Conservation (phyloP, 768 basidiomycete species). For the Cystoderma amianthinum region DNA sequence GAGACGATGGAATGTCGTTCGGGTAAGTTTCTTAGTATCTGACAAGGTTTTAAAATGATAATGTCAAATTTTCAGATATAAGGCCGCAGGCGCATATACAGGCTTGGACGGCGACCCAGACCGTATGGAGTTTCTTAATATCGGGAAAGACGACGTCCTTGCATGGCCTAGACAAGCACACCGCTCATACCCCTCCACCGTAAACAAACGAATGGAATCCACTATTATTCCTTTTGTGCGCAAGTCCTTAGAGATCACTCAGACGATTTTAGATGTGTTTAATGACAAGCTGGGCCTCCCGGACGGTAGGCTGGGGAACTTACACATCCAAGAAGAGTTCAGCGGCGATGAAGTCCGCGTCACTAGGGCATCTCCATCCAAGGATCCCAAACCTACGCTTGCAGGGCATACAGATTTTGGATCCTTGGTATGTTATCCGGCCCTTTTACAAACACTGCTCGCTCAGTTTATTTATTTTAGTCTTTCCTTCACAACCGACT, state of each 20-base stretch:
- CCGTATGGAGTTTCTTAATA: slow-evolving; percentile 56
- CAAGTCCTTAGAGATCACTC: slow-evolving; percentile 51
- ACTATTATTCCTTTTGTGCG: slow-evolving; percentile 47
- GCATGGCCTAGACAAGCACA: slow-evolving; percentile 47
- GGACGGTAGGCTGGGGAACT: slow-evolving; percentile 30
- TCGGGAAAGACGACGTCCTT: slow-evolving; percentile 63
- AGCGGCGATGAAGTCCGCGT: slow-evolving; percentile 55
- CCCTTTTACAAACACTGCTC: too few species aligned
- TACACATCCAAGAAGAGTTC: slow-evolving; percentile 37
- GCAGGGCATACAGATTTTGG: slow-evolving; percentile 72
- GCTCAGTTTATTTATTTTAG: too few species aligned
- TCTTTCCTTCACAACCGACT: slow-evolving; percentile 66
- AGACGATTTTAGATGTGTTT: slow-evolving; percentile 46
- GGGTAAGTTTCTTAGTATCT: slow-evolving; percentile 22
- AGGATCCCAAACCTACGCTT: slow-evolving; percentile 31
- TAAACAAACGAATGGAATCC: slow-evolving; percentile 40
- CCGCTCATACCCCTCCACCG: slow-evolving; percentile 49
- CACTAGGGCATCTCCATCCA: slow-evolving; percentile 36
- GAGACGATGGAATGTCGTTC: slow-evolving; percentile 32
- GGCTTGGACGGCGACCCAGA: slow-evolving; percentile 58
- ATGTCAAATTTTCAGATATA: slow-evolving; percentile 43
- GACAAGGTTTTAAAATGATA: slow-evolving; percentile 27
- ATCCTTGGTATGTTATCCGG: slow-evolving; percentile 44
- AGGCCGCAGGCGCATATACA: slow-evolving; percentile 55
- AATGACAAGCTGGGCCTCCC: slow-evolving; percentile 51